phyloP scores from a whole-genome alignment of 2,329 filamentous ascomycete species.

The Acrodontium crateriforme region DNA sequence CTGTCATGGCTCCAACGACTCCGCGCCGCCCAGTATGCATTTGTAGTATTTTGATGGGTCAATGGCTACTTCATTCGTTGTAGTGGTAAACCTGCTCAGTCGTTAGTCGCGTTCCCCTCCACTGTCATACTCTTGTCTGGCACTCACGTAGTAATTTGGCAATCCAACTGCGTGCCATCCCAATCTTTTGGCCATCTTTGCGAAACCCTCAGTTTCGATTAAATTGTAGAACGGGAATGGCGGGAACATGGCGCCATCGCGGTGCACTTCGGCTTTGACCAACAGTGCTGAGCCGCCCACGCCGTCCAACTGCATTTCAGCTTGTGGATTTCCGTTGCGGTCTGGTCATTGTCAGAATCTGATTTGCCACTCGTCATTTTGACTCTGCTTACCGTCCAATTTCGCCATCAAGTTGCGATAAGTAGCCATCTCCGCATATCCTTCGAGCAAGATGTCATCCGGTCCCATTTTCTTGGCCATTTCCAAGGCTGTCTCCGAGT shows the following conservation, averaged over 20 bases:
- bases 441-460: constrained; percentile 87
- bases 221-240: constrained; percentile 92
- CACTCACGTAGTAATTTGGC: constrained; percentile 84
- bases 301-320: constrained; percentile 60
- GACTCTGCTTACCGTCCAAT: constrained; percentile 42
- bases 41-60: neutral
- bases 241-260: constrained; percentile 97
- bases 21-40: neutral
- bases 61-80: constrained; percentile 47
- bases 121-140: neutral
- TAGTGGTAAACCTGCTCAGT: constrained; percentile 64
- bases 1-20: neutral
- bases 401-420: constrained; percentile 86
- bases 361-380: neutral
- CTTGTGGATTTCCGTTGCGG: constrained; percentile 16
- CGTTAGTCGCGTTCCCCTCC: constrained; percentile 1
- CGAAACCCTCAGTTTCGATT: constrained; percentile 95
- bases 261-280: constrained; percentile 92
- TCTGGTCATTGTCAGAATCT: constrained; percentile 7
- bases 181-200: constrained; percentile 84
- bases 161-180: constrained; percentile 79
- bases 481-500: constrained; percentile 64
- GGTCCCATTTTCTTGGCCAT: constrained; percentile 68
- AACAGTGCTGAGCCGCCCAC: constrained; percentile 86
- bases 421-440: constrained; percentile 84